Base-by-base conservation (phyloP, 148 eudicot species). In the Cornus kousa region DNA sequence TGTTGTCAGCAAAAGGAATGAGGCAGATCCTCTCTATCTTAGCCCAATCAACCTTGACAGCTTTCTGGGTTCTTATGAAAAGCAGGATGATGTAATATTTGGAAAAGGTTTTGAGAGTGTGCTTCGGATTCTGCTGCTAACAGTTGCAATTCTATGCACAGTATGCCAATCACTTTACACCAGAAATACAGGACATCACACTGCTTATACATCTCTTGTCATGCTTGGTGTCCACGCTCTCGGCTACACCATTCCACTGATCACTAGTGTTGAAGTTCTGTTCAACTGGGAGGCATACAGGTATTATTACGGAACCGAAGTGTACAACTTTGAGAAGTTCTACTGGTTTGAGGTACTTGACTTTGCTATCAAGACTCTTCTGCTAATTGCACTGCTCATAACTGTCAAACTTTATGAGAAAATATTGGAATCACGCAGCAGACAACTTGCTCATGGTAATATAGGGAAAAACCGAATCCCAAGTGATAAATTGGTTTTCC, bases 21-120 rank as follows among this genome's bases (percentile, higher is more conserved):
- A 35, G 37, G 37, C 3, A 35, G 37, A 35, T 35, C 37, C 37
- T 35, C 37, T 35, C 66, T 73, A 73, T 73, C 40, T 73, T 32
- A 55, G 40, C 22, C 75, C 75, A 17, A 23, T 73, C 39, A 73
- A 39, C 39, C 75, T 73, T n/a, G 50, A 72, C 17, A 72, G 60
- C 9, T 46, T 11, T 13, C 20, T 17, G 11, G 60, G 46, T 72
- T 19, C 60, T 46, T 50, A 72, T 14, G 2, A 10, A 70, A 23
- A 72, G 33, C 9, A 23, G 2, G 60, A 23, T 71, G 31, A 72
- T 72, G 19, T 48, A 46, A 9, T 48, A 23, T 72, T 46, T 24
- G 0, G 62, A 22, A 46, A 72, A 22, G 32, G 60, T 22, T 48
- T 72, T 23, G 74, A 72, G 74, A 20, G 74, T 2, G 33, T 46